Percentiles rank a stretch among this genome's conserved stretches.
Evolutionary conservation across 202 grass and related monocot genomes (phyloP).

Genomic region (Schoenoplectus triqueter): DNA sequence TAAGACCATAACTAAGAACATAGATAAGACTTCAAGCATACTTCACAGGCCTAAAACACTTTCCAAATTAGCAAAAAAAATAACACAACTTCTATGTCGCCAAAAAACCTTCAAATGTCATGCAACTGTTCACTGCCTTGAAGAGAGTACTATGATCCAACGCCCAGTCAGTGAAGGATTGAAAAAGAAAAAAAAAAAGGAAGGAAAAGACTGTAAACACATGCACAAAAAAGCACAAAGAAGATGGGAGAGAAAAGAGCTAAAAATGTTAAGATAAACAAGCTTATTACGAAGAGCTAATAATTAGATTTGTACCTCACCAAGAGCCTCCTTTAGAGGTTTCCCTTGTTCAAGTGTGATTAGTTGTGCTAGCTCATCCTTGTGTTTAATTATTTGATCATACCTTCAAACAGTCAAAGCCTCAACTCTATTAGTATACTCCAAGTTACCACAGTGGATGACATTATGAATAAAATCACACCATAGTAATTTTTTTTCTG

Average conservation of each 20-base stretch:
- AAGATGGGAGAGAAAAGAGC: conserved; percentile 2
- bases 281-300: conserved; percentile 33
- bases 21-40: background rate
- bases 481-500: background rate
- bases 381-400: conserved; percentile 87
- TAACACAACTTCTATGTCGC: background rate
- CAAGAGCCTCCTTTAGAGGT: conserved; percentile 93
- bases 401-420: conserved; percentile 63
- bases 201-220: conserved; percentile 21
- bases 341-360: conserved; percentile 97
- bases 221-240: background rate
- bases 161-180: background rate
- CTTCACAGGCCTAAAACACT: background rate
- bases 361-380: conserved; percentile 92
- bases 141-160: background rate
- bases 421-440: conserved; percentile 20
- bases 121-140: background rate
- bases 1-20: background rate
- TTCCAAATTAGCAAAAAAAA: background rate
- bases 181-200: background rate
- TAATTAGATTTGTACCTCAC: conserved; percentile 65
- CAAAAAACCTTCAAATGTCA: conserved; percentile 15
- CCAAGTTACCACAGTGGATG: background rate
- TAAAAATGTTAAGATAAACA: conserved; percentile 30
- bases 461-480: background rate